A percentile compares a stretch with the other conserved stretches of the same genome.
These are phyloP conservation scores for Gardenia jasminoides DNA, from an alignment of 257 asterid genomes.

Conservation along the genomic window DNA sequence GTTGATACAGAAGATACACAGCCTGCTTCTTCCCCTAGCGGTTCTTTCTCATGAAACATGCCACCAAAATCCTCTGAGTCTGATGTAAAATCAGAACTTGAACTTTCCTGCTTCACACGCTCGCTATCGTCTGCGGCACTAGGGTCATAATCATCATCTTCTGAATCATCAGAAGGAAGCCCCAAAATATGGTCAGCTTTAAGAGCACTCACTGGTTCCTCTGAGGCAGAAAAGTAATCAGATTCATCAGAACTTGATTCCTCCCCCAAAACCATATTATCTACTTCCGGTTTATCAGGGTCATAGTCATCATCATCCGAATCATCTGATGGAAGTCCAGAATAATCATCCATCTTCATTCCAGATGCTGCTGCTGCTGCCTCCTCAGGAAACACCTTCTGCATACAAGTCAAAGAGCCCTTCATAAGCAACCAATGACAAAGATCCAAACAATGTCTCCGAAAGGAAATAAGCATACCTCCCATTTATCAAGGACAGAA, in stretches of 20 bases:
- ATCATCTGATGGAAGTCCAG: slow-evolving; percentile 72
- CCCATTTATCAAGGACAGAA: slow-evolving; percentile 77
- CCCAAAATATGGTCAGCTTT: slow-evolving; percentile 38
- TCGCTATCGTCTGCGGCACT: slow-evolving; percentile 43
- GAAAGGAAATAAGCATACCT: slow-evolving; percentile 48
- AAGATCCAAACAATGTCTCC: slow-evolving; percentile 7
- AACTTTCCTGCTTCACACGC: slow-evolving; percentile 51
- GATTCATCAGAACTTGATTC: slow-evolving; percentile 62
- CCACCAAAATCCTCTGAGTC: slow-evolving; percentile 83
- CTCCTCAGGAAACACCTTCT: slow-evolving; percentile 95
- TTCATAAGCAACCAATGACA: slow-evolving; percentile 29
- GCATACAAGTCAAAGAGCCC: slow-evolving; percentile 32
- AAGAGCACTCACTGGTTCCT: slow-evolving; percentile 23
- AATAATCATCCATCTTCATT: slow-evolving; percentile 53
- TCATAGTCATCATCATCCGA: slow-evolving; percentile 90
- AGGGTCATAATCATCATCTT: slow-evolving; percentile 88
- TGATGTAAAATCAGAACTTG: slow-evolving; percentile 89
- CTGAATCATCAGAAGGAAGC: slow-evolving; percentile 92
- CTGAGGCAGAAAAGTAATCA: slow-evolving; percentile 51
- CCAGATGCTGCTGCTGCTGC: slow-evolving; percentile 83
- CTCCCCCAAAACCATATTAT: slow-evolving; percentile 44
- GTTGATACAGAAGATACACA: slow-evolving; percentile 25
- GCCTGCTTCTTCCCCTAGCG: slow-evolving; percentile 33
- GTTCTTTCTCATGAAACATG: slow-evolving; percentile 45
- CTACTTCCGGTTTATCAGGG: slow-evolving; percentile 63